Evolutionary conservation across 768 basidiomycete species (phyloP), one percentile per base, ranked within the genome.

Genomic region (Russula sp.): DNA sequence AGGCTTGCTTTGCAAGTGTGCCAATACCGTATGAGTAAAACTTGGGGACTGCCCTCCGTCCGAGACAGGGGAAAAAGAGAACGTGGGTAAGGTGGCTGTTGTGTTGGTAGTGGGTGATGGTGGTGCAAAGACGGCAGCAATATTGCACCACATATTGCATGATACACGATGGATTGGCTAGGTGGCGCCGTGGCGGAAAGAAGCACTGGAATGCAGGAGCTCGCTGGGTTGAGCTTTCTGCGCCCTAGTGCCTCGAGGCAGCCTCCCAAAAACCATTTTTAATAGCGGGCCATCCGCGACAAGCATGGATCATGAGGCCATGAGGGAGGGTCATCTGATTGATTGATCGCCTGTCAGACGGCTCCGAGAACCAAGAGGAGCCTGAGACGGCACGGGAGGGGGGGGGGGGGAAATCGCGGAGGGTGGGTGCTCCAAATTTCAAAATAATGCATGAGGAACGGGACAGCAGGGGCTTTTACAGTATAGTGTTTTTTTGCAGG

Each of bases 241-340:
- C 36, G 50, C 3, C 53, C 24, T n/a, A 20, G 50, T 58, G 32
- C 62, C 62, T 52, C 62, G 62, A 52, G 28, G 42, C 24, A 34
- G 5, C 20, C 5, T 40, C n/a, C 20, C 18, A 50, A 18, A 30
- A 20, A 5, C 34, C 5, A 18, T 40, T 34, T 48, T 40, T 1
- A 11, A n/a, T 46, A 2, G 20, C 46, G 14, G 24, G n/a, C 32
- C 46, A 48, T 22, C 46, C 46, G 46, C 46, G 46, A 48, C 46
- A 22, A 20, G n/a, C 38, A 2, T 40, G 38, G 38, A 40, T 40
- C 38, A 40, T 40, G 16, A 13, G 34, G 38, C n/a, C n/a, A n/a
- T n/a, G n/a, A n/a, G n/a, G 36, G 4, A 38, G 2, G 14, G 38
- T 38, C 38, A 14, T 16, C 38, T 38, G 38, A 38, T 38, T 14